phyloP scores from a whole-genome alignment of 2,329 filamentous ascomycete species.

The Sarocladium strictum region DNA sequence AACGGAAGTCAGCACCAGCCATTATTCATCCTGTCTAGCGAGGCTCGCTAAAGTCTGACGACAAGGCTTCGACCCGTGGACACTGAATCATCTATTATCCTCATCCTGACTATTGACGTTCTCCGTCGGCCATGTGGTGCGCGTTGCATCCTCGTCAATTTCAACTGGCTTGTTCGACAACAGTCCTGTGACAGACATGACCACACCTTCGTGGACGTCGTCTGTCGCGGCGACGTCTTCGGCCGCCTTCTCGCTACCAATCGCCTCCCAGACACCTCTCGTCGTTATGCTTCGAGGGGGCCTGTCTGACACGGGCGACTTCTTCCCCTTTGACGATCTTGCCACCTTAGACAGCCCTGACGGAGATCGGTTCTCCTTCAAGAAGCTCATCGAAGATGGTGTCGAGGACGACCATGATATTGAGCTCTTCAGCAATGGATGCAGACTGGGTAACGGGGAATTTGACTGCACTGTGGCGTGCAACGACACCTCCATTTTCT shows the following conservation, averaged over 20 bases:
- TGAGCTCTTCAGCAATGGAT: slow-evolving; percentile 26
- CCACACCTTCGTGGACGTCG: slow-evolving; percentile 1
- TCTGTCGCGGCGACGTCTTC: slow-evolving; percentile 4
- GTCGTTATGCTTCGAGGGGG: slow-evolving; percentile 22
- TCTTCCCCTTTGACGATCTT: slow-evolving; percentile 32
- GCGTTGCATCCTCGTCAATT: not conserved
- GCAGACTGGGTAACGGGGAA: slow-evolving; percentile 19
- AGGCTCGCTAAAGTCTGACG: too few relatives aligned
- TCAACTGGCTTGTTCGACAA: not conserved
- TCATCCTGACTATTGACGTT: not conserved
- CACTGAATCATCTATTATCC: too few relatives aligned
- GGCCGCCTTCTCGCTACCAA: not conserved
- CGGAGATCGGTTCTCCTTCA: slow-evolving; percentile 24
- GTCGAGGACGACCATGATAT: slow-evolving; percentile 26
- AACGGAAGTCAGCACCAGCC: too few relatives aligned
- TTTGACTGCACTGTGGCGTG: slow-evolving; percentile 28
- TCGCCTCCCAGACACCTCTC: slow-evolving; percentile 19
- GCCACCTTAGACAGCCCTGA: slow-evolving; percentile 20
- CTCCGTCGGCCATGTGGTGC: not conserved
- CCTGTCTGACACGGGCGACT: slow-evolving; percentile 27
- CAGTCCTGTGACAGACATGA: not conserved
- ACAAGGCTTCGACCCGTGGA: too few relatives aligned
- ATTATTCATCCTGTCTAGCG: too few relatives aligned
- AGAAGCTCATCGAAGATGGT: slow-evolving; percentile 26
- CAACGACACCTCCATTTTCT: slow-evolving; percentile 22